Base-by-base conservation (phyloP, 1,139 yeast species). In the Yamadazyma diddensiae region DNA sequence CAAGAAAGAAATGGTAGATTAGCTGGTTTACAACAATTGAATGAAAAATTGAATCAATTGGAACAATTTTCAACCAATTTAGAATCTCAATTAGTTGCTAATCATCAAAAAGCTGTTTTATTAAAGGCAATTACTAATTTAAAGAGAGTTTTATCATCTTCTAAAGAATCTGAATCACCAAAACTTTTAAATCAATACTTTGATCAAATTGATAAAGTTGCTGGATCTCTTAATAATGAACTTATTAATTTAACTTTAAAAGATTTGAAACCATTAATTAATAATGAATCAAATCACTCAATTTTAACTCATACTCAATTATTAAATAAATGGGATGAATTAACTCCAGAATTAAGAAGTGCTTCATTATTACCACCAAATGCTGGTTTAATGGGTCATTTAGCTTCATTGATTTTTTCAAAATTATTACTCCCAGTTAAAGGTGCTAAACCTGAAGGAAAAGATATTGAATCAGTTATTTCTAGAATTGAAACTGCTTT, bases 371-470 rank as follows among this genome's bases (percentile, higher is more conserved):
- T 86, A 42, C 97, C 97, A 32, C 95, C 94, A 48, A 85, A 90
- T 55, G 95, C 98, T 20, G 98, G 98, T 50, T 75, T 92, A 38
- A 75, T 92, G 49, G 97, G 97, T 26, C 97, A 92, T 59, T 59
- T 88, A 33, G 74, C 94, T 7, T 90, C 97, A 10, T 64, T 73
- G 42, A 37, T 87, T 7, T 85, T 90, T 53, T 83, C 95, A 30
- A 77, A 77, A 50, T 73, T 90, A 38, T 70, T 92, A 50, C 70
- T 87, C 46, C 77, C 82, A 11, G 70, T 70, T 28, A 83, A 88
- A 36, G 74, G 74, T 27, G 47, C 61, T 25, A 58, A 69, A 46
- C 70, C 73, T 18, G 71, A 76, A 31, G 95, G 95, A 33, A 77
- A 77, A 49, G 97, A 92, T 52, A 78, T 90, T 39, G 97, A 92